Conservation (phyloP, 225 moss, liverwort and hornwort species). For the Marchantia paleacea region DNA sequence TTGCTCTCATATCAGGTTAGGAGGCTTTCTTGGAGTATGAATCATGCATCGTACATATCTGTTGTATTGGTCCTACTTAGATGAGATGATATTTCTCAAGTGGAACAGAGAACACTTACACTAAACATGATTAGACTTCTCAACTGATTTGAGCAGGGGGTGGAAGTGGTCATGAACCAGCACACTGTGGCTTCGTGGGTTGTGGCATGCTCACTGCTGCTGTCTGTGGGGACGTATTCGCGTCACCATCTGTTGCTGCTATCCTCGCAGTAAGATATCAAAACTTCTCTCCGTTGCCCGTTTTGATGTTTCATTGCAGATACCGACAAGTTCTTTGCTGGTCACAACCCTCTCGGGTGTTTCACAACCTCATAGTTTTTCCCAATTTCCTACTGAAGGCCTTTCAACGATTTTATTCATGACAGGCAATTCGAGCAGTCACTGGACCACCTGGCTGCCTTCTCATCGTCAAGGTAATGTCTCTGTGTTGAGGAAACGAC, state of each 20-base stretch:
- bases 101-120: not conserved
- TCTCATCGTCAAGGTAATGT: conserved; percentile 77
- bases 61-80: not conserved
- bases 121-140: not conserved
- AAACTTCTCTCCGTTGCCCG: not conserved
- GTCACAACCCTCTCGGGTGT: not conserved
- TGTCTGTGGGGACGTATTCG: conserved; percentile 95
- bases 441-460: conserved; percentile 95
- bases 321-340: not conserved
- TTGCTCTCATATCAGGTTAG: conserved; percentile 90
- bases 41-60: not conserved
- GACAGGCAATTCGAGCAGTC: conserved; percentile 92
- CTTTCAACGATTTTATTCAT: not conserved
- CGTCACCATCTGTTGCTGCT: conserved; percentile 67
- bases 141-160: conserved; percentile 56
- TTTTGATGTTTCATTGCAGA: not conserved
- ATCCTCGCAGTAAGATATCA: conserved; percentile 69
- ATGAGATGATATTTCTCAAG: not conserved
- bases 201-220: conserved; percentile 97
- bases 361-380: not conserved
- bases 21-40: not conserved
- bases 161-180: conserved; percentile 98
- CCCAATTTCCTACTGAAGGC: not conserved
- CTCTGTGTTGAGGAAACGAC: too few species aligned
- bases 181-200: conserved; percentile 94